These are phyloP conservation scores for Coniochaeta ligniaria DNA, from an alignment of 2,329 filamentous ascomycete genomes.

Conservation along the genomic window DNA sequence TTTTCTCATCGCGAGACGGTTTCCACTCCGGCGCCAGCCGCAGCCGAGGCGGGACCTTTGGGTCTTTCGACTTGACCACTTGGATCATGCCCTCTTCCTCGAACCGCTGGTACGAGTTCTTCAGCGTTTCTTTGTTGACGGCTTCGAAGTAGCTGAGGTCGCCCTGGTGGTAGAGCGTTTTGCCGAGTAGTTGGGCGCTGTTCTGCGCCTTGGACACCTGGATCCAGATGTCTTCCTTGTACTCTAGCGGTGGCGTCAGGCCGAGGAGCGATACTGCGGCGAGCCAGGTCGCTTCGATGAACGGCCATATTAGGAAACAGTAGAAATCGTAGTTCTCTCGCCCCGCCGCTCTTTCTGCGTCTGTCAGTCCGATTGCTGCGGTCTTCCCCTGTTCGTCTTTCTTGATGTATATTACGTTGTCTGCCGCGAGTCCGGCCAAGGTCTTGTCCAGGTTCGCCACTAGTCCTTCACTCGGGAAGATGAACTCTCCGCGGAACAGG, in stretches of 20 bases:
- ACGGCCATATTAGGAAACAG: slow-evolving; percentile 97
- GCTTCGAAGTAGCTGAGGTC: slow-evolving; percentile 97
- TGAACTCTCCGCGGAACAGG: slow-evolving; percentile 93
- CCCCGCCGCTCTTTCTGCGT: slow-evolving; percentile 67
- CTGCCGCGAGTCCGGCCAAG: slow-evolving; percentile 66
- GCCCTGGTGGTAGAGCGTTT: slow-evolving; percentile 95
- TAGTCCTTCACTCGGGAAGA: slow-evolving; percentile 84
- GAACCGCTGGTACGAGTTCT: slow-evolving; percentile 84
- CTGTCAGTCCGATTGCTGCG: slow-evolving; percentile 65
- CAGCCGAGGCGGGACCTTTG: slow-evolving; percentile 54
- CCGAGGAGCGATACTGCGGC: slow-evolving; percentile 84
- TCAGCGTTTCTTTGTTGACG: slow-evolving; percentile 95
- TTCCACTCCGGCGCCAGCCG: slow-evolving; percentile 69
- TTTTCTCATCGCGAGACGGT: slow-evolving; percentile 55
- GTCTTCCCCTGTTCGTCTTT: slow-evolving; percentile 49
- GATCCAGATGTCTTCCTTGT: slow-evolving; percentile 64
- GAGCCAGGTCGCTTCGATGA: slow-evolving; percentile 91
- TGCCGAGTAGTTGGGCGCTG: slow-evolving; percentile 78
- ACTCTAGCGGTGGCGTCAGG: slow-evolving; percentile 60
- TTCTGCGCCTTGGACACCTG: slow-evolving; percentile 72
- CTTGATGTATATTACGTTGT: slow-evolving; percentile 66
- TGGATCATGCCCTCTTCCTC: slow-evolving; percentile 85
- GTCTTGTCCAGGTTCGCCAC: slow-evolving; percentile 75
- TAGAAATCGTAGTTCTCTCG: slow-evolving; percentile 98
- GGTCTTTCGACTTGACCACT: slow-evolving; percentile 61